phyloP scores from a whole-genome alignment of 345 rosid species.

The Carallia brachiata region DNA sequence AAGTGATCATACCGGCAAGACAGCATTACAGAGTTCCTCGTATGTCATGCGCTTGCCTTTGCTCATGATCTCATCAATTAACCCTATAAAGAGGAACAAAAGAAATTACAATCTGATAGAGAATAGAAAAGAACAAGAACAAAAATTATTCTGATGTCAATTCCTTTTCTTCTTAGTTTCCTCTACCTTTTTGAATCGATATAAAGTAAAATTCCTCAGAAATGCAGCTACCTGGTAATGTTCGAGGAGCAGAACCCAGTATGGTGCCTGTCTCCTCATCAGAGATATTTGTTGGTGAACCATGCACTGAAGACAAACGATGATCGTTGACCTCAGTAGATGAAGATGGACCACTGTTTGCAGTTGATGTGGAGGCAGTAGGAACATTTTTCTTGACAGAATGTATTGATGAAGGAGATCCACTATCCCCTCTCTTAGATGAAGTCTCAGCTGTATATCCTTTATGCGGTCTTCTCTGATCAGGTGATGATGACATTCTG shows the following conservation, averaged over 20 bases:
- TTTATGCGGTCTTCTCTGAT: constrained; percentile 52
- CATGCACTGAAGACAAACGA: constrained; percentile 53
- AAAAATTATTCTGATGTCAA: background rate
- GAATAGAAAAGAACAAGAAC: background rate
- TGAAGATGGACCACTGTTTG: constrained; percentile 79
- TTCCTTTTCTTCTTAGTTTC: background rate
- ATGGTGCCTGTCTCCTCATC: constrained; percentile 59
- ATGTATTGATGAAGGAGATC: constrained; percentile 27
- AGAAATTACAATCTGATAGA: background rate
- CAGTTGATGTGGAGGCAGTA: constrained; percentile 48
- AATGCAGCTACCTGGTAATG: constrained; percentile 62
- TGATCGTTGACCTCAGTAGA: constrained; percentile 66
- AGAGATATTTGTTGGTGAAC: constrained; percentile 60
- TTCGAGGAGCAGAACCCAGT: constrained; percentile 54
- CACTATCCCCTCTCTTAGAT: constrained; percentile 51
- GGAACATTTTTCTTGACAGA: constrained; percentile 41
- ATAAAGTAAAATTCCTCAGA: background rate
- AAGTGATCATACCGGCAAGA: constrained; percentile 66
- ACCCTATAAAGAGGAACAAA: constrained; percentile 34
- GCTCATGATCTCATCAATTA: constrained; percentile 92
- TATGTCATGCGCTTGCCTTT: constrained; percentile 89
- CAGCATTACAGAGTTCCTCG: constrained; percentile 94
- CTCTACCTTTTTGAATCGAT: background rate
- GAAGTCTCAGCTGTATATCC: constrained; percentile 41
- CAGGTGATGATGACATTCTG: constrained; percentile 56